phyloP scores from a whole-genome alignment of 202 grass and related monocot species.

The Musa balbisiana region DNA sequence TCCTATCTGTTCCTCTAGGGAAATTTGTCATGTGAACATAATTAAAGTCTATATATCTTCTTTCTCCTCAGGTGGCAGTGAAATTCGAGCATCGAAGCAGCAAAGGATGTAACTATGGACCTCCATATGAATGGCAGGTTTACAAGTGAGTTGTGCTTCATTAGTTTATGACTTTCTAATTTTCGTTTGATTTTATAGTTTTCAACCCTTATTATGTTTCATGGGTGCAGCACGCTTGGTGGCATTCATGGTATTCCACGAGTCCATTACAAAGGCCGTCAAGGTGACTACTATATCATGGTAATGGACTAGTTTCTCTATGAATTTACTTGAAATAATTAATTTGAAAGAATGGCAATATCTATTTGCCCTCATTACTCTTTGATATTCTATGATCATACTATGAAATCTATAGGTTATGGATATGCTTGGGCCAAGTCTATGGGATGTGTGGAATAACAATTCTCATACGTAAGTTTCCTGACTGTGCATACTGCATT shows the following conservation, averaged over 20 bases:
- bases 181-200: background rate
- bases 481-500: background rate
- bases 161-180: no score
- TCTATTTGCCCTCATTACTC: background rate
- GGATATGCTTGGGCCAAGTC: constrained; percentile 26
- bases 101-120: constrained; percentile 24
- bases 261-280: constrained; percentile 24
- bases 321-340: background rate
- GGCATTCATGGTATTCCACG: constrained; percentile 22
- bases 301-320: constrained; percentile 5
- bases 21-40: background rate
- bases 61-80: constrained; percentile 11
- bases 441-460: constrained; percentile 27
- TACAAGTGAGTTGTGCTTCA: constrained; percentile 8
- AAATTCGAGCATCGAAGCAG: constrained; percentile 24
- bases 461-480: constrained; percentile 21
- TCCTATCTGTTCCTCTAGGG: background rate
- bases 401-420: constrained; percentile 1
- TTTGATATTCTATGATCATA: background rate
- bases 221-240: constrained; percentile 13
- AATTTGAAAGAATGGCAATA: background rate
- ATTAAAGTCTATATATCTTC: background rate
- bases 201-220: background rate
- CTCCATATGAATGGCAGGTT: constrained; percentile 26
- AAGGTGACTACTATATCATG: constrained; percentile 26